Evolutionary conservation across 2,329 filamentous ascomycete genomes (phyloP), one percentile per base, ranked within the genome.

Genomic region (Trichoderma sp.): DNA sequence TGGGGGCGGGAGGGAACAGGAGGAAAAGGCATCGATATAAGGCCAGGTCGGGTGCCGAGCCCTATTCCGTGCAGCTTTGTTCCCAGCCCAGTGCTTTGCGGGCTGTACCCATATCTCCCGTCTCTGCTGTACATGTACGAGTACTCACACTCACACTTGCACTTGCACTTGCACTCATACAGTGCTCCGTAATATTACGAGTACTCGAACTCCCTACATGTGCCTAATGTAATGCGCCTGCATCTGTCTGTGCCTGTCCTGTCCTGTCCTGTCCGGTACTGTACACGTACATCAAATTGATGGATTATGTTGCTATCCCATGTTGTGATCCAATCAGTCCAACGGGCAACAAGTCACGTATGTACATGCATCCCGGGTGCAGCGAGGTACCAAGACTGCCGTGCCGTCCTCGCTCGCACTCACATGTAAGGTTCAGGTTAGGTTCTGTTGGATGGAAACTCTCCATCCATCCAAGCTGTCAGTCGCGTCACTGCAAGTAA

Each of bases 401-500:
- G 43, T 51, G n/a, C n/a, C n/a, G 43, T 51, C 9, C n/a, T n/a
- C 36, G 11, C 36, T 39, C 43, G 43, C 43, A 51, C 43, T n/a
- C 47, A 53, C 47, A 53, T 53, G 21, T 21, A 53, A 53, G 47
- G 57, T 32, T 60, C 57, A n/a, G 57, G 57, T 60, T 32, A 66
- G 43, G 63, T 66, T 32, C 30, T 24, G 30, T 11, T 34, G 47
- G 43, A 18, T 30, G 43, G 30, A 15, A 39, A 30, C 47, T 24
- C 32, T 34, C n/a, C 18, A 18, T 8, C 18, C 43, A 51, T 51
- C 14, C 9, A 66, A 26, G 30, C 32, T 30, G 47, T 57, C 60
- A 24, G 63, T 66, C 47, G 63, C 34, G 60, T 62, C 21, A 26
- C 60, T 62, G 60, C 63, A 53, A 53, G 34, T 66, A 66, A 56